These are phyloP conservation scores for Daucus carota DNA, from an alignment of 129 eudicot species.

Conservation along the genomic window DNA sequence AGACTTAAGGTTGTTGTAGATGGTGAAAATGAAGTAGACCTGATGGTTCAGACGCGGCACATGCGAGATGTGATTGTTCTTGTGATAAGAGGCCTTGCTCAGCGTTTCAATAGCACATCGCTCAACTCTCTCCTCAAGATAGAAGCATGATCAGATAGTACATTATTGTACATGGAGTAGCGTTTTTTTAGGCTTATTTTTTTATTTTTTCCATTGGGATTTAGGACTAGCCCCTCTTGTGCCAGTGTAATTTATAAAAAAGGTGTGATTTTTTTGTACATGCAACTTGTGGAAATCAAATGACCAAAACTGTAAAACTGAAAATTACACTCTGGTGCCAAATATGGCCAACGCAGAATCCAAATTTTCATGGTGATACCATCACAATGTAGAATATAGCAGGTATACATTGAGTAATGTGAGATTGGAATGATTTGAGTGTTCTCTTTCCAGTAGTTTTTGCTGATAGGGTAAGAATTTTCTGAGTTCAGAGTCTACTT, in stretches of 20 bases:
- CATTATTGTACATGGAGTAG: slow-evolving; percentile 18
- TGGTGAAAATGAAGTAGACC: slow-evolving; percentile 74
- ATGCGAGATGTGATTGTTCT: slow-evolving; percentile 81
- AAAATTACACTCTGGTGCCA: background rate
- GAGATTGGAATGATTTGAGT: background rate
- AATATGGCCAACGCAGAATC: background rate
- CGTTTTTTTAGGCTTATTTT: background rate
- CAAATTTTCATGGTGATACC: background rate
- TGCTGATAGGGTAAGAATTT: too few relatives aligned
- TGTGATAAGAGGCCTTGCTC: slow-evolving; percentile 86
- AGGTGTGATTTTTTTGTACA: background rate
- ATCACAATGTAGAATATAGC: background rate
- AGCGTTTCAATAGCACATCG: slow-evolving; percentile 86
- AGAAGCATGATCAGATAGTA: slow-evolving; percentile 37
- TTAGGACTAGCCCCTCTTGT: background rate
- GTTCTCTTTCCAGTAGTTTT: background rate
- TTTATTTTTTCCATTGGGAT: background rate
- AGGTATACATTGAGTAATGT: background rate
- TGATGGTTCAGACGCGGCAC: slow-evolving; percentile 95
- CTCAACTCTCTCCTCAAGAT: slow-evolving; percentile 84
- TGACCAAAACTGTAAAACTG: background rate
- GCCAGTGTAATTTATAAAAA: background rate
- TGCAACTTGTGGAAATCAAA: background rate
- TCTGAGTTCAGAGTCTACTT: too few relatives aligned
- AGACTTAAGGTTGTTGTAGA: slow-evolving; percentile 83